Conservation (phyloP, 2,329 filamentous ascomycete genomes). For the Aspergillus amoenus region DNA sequence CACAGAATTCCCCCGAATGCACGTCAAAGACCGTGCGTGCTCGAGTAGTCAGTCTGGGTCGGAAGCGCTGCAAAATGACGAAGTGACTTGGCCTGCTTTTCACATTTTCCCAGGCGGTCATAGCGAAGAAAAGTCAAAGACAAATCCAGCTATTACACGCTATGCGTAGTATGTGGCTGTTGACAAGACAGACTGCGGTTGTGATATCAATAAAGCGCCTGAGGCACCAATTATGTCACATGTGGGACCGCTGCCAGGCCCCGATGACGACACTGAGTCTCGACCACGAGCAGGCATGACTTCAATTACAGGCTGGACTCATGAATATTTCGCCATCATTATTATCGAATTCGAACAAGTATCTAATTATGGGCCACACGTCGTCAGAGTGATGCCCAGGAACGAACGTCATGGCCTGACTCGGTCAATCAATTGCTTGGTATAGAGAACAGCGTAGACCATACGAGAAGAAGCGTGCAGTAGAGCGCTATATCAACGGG, state of each 20-base stretch:
- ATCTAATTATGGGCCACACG: neutral
- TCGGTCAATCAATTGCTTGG: neutral
- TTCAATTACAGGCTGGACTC: neutral
- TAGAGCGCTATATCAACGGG: neutral
- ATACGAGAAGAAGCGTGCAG: neutral
- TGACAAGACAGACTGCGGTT: neutral
- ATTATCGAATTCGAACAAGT: neutral
- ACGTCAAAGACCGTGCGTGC: neutral
- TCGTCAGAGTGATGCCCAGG: neutral
- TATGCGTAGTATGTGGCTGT: neutral
- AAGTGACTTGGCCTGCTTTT: neutral
- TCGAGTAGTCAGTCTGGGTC: neutral
- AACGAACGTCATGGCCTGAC: constrained; percentile 2
- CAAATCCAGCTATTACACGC: neutral
- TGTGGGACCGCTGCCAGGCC: neutral
- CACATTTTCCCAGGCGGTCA: neutral
- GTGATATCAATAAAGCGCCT: neutral
- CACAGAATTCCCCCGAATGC: constrained; percentile 14
- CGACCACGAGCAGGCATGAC: constrained; percentile 1
- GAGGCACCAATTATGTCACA: constrained; percentile 6
- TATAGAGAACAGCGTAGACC: neutral
- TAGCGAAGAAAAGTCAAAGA: neutral
- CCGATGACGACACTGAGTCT: neutral
- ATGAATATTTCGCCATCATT: neutral
- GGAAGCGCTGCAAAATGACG: neutral